These are phyloP conservation scores for Saccharomycopsis javanensis DNA, from an alignment of 805 yeast species.

Conservation along the genomic window DNA sequence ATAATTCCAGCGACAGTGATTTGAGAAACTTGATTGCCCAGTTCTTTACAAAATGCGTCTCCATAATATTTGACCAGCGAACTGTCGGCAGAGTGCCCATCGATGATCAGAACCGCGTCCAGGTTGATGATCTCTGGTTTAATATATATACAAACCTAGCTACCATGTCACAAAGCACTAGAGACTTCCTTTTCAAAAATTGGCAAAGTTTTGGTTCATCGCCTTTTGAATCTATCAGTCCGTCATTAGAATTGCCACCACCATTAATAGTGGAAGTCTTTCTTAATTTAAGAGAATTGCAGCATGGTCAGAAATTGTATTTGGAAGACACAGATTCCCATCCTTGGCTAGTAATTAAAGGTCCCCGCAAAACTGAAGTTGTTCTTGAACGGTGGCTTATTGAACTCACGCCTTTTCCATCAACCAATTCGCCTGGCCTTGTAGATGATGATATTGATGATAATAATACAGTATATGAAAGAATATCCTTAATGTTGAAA, in stretches of 20 bases:
- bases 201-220: neutral
- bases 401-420: conserved; percentile 37
- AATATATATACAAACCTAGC: neutral
- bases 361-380: conserved; percentile 65
- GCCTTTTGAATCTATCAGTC: neutral
- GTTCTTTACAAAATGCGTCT: neutral
- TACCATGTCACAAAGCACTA: neutral
- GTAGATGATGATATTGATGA: conserved; percentile 18
- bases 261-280: conserved; percentile 83
- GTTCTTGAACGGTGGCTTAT: conserved; percentile 91
- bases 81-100: neutral
- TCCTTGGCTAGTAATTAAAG: conserved; percentile 49
- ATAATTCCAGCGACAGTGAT: neutral
- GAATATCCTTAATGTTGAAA: conserved; percentile 63
- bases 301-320: conserved; percentile 48
- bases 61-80: neutral
- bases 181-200: neutral
- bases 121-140: neutral
- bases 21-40: neutral
- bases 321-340: conserved; percentile 45
- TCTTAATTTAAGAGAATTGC: conserved; percentile 52
- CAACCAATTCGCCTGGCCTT: conserved; percentile 30
- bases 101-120: neutral
- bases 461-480: conserved; percentile 47
- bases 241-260: conserved; percentile 29